phyloP scores from a whole-genome alignment of 441 rosid genomes.

The Adansonia grandidieri region DNA sequence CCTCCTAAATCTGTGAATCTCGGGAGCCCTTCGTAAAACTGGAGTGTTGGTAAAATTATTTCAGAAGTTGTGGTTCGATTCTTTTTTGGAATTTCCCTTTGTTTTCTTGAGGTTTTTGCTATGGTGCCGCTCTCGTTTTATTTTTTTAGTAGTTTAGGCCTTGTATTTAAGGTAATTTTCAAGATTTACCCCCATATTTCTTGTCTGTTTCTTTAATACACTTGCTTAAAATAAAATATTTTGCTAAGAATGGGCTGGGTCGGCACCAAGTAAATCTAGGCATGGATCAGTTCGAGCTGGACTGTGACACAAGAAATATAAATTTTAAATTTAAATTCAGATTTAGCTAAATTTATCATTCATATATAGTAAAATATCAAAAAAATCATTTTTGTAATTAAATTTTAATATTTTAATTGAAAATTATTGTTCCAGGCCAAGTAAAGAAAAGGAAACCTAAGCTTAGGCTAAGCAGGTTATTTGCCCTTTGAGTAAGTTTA shows the following conservation, averaged over 20 bases:
- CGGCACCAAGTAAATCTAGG: too few relatives aligned
- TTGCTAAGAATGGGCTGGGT: background rate
- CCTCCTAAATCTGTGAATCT: constrained; percentile 21
- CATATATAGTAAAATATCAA: too few relatives aligned
- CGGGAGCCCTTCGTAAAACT: background rate
- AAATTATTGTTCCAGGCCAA: too few relatives aligned
- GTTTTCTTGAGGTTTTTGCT: constrained; percentile 2
- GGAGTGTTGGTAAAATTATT: background rate
- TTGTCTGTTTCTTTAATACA: background rate
- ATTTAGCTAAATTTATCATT: too few relatives aligned
- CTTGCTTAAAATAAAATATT: background rate
- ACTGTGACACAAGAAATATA: too few relatives aligned
- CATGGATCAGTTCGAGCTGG: too few relatives aligned
- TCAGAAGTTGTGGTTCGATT: constrained; percentile 4
- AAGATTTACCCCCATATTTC: background rate
- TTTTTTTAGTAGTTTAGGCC: background rate
- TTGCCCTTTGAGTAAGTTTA: too few relatives aligned
- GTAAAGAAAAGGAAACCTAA: too few relatives aligned
- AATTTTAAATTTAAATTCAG: too few relatives aligned
- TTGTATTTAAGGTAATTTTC: background rate
- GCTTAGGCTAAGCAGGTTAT: too few relatives aligned
- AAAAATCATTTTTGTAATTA: too few relatives aligned
- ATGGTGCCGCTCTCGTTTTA: background rate
- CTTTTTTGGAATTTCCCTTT: background rate
- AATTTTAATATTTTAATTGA: too few relatives aligned